A percentile compares a stretch with the other conserved stretches of the same genome.
These are phyloP conservation scores for Lasiodiplodia citricola DNA, from an alignment of 2,329 filamentous ascomycete genomes.

Conservation along the genomic window DNA sequence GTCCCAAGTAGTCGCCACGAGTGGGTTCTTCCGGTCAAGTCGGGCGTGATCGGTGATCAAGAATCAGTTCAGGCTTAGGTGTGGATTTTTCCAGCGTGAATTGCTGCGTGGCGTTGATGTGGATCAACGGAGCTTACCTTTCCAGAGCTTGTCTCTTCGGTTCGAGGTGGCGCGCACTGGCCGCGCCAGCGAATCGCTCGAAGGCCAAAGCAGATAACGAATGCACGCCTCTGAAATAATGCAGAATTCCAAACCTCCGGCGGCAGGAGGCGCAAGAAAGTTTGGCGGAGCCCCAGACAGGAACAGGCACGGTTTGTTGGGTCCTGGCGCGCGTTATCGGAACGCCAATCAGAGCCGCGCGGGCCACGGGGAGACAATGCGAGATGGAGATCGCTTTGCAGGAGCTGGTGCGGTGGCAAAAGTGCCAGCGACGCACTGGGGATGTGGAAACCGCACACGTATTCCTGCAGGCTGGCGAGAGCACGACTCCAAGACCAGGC, in stretches of 20 bases:
- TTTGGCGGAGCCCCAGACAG: conserved; percentile 14
- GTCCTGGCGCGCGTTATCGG: conserved; percentile 13
- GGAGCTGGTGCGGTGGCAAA: conserved; percentile 21
- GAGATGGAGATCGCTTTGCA: conserved; percentile 17
- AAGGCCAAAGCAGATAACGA: neutral
- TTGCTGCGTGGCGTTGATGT: conserved; percentile 15
- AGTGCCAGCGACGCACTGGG: conserved; percentile 7
- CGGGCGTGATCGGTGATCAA: neutral
- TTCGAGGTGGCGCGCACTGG: neutral
- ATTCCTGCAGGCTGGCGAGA: neutral
- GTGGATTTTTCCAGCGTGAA: neutral
- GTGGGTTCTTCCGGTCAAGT: neutral
- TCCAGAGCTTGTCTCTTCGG: neutral
- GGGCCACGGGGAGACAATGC: conserved; percentile 6
- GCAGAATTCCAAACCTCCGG: neutral
- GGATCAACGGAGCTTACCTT: conserved; percentile 12
- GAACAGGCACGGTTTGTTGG: conserved; percentile 13
- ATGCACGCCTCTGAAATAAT: neutral
- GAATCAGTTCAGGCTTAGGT: conserved; percentile 1
- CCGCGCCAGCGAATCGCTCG: neutral
- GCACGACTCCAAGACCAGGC: neutral
- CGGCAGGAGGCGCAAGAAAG: neutral
- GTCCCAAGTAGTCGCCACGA: neutral
- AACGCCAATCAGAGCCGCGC: conserved; percentile 18
- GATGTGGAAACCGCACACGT: conserved; percentile 22